Conservation (phyloP, 2,329 filamentous ascomycete genomes). For the Akanthomyces lecanii region DNA sequence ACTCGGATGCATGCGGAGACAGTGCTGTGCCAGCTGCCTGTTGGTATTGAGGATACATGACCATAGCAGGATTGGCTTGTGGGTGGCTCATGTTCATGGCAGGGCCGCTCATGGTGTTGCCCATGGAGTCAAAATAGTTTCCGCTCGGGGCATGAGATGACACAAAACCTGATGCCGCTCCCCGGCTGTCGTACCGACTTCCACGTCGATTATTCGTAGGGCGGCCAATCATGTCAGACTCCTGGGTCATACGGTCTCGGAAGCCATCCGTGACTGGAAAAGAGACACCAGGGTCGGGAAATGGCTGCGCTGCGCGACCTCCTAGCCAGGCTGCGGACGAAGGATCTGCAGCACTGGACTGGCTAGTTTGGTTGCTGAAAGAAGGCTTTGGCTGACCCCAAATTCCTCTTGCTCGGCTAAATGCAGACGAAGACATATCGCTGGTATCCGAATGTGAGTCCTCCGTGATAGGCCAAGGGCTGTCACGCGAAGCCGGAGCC, state of each 20-base stretch:
- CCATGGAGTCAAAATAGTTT: constrained; percentile 35
- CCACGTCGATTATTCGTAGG: constrained; percentile 41
- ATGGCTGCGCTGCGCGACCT: constrained; percentile 37
- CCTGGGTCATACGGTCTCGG: constrained; percentile 46
- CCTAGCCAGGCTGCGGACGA: constrained; percentile 42
- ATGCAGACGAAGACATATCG: constrained; percentile 50
- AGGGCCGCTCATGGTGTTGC: constrained; percentile 31
- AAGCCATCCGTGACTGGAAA: constrained; percentile 38
- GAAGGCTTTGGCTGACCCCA: constrained; percentile 49
- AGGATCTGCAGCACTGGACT: constrained; percentile 36
- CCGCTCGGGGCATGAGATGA: constrained; percentile 33
- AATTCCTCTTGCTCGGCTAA: constrained; percentile 51
- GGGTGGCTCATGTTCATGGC: constrained; percentile 33
- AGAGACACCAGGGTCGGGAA: constrained; percentile 35
- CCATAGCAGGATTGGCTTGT: constrained; percentile 36
- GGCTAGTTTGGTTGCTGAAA: constrained; percentile 33
- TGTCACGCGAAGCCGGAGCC: constrained; percentile 33
- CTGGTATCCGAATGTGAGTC: constrained; percentile 55
- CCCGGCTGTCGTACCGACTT: constrained; percentile 45
- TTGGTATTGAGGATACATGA: constrained; percentile 47
- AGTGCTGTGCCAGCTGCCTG: constrained; percentile 61
- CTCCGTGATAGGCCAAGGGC: constrained; percentile 50
- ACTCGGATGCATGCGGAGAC: constrained; percentile 71
- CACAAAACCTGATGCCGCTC: constrained; percentile 31
- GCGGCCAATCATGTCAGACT: constrained; percentile 45